These are phyloP conservation scores for Zygosaccharomyces sapae DNA, from an alignment of 1,139 yeast genomes.

Conservation along the genomic window DNA sequence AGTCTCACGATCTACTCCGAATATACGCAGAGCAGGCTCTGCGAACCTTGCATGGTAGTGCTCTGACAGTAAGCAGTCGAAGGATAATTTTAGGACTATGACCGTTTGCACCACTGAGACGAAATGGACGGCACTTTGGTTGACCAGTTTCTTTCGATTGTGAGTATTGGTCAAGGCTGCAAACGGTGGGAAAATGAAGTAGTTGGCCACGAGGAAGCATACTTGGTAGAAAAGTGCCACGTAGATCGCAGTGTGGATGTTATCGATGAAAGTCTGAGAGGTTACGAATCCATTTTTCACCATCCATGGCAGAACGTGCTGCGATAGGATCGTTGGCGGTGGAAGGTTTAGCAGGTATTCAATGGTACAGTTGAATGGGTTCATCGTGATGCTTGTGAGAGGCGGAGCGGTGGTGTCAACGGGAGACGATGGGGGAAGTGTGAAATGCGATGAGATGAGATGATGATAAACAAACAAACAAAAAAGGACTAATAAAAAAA, in stretches of 20 bases:
- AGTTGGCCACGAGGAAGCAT: conserved; percentile 27
- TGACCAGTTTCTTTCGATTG: conserved; percentile 18
- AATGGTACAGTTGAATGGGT: conserved; percentile 16
- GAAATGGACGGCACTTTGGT: conserved; percentile 34
- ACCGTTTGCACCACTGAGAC: conserved; percentile 35
- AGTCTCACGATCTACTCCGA: conserved; percentile 68
- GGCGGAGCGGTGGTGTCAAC: background rate
- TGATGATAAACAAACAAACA: too few relatives aligned
- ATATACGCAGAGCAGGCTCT: conserved; percentile 47
- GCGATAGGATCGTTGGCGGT: conserved; percentile 18
- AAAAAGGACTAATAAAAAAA: too few relatives aligned
- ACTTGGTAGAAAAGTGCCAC: conserved; percentile 32
- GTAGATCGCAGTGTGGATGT: conserved; percentile 31
- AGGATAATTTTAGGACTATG: conserved; percentile 31
- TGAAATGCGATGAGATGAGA: too few relatives aligned
- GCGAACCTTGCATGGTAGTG: conserved; percentile 17
- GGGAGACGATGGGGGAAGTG: background rate
- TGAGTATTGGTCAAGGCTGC: conserved; percentile 14
- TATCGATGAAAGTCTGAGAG: conserved; percentile 26
- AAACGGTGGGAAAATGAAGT: conserved; percentile 28
- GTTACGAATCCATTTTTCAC: conserved; percentile 15
- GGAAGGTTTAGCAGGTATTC: conserved; percentile 21
- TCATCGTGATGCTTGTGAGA: background rate
- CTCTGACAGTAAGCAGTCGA: conserved; percentile 20
- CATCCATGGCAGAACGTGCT: conserved; percentile 19